Base-by-base conservation (phyloP, 768 basidiomycete species). In the Paxillus involutus region DNA sequence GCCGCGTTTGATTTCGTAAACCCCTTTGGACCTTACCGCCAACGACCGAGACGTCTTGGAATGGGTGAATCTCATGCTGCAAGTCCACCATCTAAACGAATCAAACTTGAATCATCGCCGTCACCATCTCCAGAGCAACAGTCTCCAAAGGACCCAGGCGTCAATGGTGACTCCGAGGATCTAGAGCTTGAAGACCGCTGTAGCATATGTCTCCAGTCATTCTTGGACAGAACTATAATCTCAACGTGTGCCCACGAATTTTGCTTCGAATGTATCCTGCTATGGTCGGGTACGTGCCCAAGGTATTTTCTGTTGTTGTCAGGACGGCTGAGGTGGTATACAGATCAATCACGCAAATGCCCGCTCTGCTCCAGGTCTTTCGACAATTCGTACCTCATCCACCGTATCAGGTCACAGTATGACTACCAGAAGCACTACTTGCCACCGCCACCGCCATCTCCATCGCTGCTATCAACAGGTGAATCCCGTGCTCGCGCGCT, bases 211-310 rank as follows among this genome's bases (percentile, higher is more conserved):
- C 75, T 98, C 21, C 91, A 95, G 62, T 56, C 73, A 11, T 75
- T 94, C 48, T 74, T 78, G 13, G 92, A 97, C 72, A 76, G 89
- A 43, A 89, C 94, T 0, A 79, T 95, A 37, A 76, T 96, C 24
- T 91, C 93, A 1, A 79, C 76, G 8, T 97, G 94, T 69, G 89
- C 91, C 2, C 94, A 98, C 75, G 89, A 91, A 64, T 95, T 95
- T 64, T 98, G 94, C 63, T 96, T 96, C 59, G 89, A 91, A 52
- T 98, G 94, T 67, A 77, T 97, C 21, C 74, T 88, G 44, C 72
- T 94, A 1, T 96, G 94, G 94, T 81, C 89, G 49, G 86, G 90
- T 90, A 55, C 59, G 80, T 73, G n/a, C 19, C 24, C 12, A 14
- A 10, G 32, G 9, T 6, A 42, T 40, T 35, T 35, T 33, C 21